Percentiles rank a stretch among this genome's conserved stretches.
Evolutionary conservation across 306 rosid species (phyloP).

Genomic region (Sphenostylis stenocarpa): DNA sequence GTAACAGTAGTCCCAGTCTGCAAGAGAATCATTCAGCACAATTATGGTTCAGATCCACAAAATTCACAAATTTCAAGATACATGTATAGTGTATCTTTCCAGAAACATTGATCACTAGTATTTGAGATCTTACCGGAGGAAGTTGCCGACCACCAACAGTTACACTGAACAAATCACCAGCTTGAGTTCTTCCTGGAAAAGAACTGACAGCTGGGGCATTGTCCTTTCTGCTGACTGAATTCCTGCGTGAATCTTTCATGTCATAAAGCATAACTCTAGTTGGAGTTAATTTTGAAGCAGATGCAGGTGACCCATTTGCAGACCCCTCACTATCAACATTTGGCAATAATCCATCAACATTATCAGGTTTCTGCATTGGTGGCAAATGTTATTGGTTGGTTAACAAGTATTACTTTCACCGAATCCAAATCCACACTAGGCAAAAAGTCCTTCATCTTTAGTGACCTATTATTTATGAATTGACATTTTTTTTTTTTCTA

Average conservation of each 20-base stretch:
- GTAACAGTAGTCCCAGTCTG: slow-evolving; percentile 82
- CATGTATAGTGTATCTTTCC: slow-evolving; percentile 13
- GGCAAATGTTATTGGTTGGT: slow-evolving; percentile 21
- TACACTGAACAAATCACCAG: slow-evolving; percentile 78
- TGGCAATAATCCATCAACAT: slow-evolving; percentile 50
- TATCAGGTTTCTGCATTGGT: slow-evolving; percentile 68
- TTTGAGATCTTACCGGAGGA: slow-evolving; percentile 62
- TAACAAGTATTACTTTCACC: not conserved
- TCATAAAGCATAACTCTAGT: slow-evolving; percentile 49
- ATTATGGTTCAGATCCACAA: slow-evolving; percentile 10
- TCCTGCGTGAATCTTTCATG: slow-evolving; percentile 62
- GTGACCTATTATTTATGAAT: slow-evolving; percentile 4
- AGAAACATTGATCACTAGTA: not conserved
- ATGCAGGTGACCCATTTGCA: slow-evolving; percentile 65
- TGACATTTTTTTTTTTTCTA: not conserved
- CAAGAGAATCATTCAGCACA: slow-evolving; percentile 30
- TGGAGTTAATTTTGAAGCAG: slow-evolving; percentile 53
- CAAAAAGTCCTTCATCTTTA: not conserved
- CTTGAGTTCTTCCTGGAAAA: slow-evolving; percentile 71
- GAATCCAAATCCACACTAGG: slow-evolving; percentile 12
- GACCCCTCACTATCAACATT: slow-evolving; percentile 62
- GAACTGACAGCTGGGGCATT: slow-evolving; percentile 58
- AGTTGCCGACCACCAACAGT: slow-evolving; percentile 51
- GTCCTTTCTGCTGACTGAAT: slow-evolving; percentile 62
- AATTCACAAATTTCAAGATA: not conserved